phyloP scores from a whole-genome alignment of 129 eudicot genomes.

The Solidago caesia region DNA sequence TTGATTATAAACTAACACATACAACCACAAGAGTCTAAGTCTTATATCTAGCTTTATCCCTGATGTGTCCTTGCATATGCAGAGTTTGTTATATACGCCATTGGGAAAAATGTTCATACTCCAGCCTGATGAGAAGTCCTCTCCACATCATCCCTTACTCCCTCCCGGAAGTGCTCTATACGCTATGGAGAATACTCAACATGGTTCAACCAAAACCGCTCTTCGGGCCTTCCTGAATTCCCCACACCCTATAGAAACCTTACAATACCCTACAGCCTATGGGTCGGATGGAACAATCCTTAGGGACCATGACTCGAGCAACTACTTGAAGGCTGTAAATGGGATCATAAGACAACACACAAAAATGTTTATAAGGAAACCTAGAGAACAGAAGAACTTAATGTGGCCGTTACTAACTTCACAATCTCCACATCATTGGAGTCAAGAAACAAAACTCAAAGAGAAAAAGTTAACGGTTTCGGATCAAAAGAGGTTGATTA shows the following conservation, averaged over 20 bases:
- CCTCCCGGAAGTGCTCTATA: conserved; percentile 69
- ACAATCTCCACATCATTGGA: conserved; percentile 74
- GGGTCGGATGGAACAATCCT: conserved; percentile 82
- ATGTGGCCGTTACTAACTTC: conserved; percentile 74
- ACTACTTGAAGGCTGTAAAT: conserved; percentile 76
- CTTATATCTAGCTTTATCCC: conserved; percentile 1
- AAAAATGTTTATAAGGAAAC: conserved; percentile 32
- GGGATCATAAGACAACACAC: conserved; percentile 67
- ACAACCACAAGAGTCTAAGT: not conserved
- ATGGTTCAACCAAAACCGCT: conserved; percentile 42
- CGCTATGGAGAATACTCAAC: conserved; percentile 42
- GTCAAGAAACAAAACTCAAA: conserved; percentile 41
- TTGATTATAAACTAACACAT: too few species aligned
- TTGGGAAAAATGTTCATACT: conserved; percentile 85
- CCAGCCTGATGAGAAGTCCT: conserved; percentile 73
- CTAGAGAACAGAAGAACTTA: conserved; percentile 42
- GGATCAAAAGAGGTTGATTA: conserved; percentile 38
- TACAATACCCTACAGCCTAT: conserved; percentile 79
- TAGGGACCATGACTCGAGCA: conserved; percentile 92
- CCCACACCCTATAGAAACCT: conserved; percentile 83
- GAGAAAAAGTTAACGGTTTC: conserved; percentile 31
- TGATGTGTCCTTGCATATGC: conserved; percentile 27
- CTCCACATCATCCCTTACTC: conserved; percentile 85
- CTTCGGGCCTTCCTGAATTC: conserved; percentile 62
- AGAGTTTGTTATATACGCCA: conserved; percentile 78